phyloP scores from a whole-genome alignment of 2,329 filamentous ascomycete species.

The Phyllosticta paracitricarpa region DNA sequence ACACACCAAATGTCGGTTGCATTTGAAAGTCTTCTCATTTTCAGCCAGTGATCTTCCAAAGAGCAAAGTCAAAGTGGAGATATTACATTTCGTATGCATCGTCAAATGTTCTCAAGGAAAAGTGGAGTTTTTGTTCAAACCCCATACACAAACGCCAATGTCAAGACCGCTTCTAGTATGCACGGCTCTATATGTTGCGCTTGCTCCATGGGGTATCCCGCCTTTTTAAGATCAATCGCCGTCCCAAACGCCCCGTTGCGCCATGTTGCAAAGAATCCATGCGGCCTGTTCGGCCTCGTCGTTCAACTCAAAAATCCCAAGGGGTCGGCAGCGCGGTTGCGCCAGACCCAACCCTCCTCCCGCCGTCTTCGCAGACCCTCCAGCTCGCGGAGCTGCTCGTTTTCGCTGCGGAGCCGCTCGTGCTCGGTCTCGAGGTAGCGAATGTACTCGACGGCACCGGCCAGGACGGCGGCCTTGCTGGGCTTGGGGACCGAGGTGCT shows the following conservation, averaged over 20 bases:
- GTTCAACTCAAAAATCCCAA: constrained; percentile 8
- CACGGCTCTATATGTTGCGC: not conserved
- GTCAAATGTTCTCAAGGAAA: not conserved
- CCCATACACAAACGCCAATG: not conserved
- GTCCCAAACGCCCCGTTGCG: not conserved
- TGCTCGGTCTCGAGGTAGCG: constrained; percentile 11
- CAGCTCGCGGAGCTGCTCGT: constrained; percentile 17
- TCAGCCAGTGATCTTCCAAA: no score
- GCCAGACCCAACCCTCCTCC: constrained; percentile 9
- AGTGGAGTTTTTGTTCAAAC: not conserved
- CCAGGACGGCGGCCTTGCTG: constrained; percentile 16
- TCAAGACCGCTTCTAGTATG: not conserved
- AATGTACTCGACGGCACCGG: constrained; percentile 13
- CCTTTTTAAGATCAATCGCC: not conserved
- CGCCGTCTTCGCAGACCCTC: constrained; percentile 6
- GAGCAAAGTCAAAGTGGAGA: not conserved
- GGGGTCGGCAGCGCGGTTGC: not conserved
- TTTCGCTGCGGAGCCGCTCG: constrained; percentile 16
- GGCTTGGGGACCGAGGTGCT: constrained; percentile 8
- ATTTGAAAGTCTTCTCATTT: no score
- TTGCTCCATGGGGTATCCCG: not conserved
- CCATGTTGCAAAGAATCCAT: not conserved
- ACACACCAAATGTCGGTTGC: no score
- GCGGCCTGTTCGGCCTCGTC: not conserved
- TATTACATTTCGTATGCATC: not conserved